Base-by-base conservation (phyloP, 768 basidiomycete species). In the Russula sp. region DNA sequence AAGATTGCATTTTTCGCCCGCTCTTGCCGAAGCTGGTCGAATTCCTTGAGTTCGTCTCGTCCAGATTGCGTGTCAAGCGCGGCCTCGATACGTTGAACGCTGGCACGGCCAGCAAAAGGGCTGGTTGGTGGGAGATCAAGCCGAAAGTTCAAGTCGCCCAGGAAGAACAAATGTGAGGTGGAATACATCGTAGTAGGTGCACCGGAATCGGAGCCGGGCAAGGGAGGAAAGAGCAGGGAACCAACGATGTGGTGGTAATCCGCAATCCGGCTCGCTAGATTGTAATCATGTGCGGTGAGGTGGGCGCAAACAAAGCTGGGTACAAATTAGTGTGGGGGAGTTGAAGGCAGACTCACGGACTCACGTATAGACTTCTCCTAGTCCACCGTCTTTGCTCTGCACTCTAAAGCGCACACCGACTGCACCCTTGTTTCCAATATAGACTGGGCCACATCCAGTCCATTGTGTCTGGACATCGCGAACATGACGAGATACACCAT, bases 401-500 rank as follows among this genome's bases (percentile, higher is more conserved):
- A 94, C 79, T 55, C 88, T 84, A 74, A 98, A 88, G 46, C 95
- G 82, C 48, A 94, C 80, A 16, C 90, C 94, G 3, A 97, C 94
- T 0, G 92, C 95, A 30, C 93, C 94, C 75, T 98, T 98, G 77
- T 99, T 97, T 7, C 91, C 92, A 90, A 97, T 90, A 69, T 83
- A 86, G 18, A 74, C 81, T 38, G 84, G 86, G 6, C 88, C 88
- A 72, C 73, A 84, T 8, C 90, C 88, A 0, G 87, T 90, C 86
- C 90, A 88, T 61, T 83, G 78, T 53, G 89, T 88, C 70, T 92
- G 80, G 40, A 90, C 83, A 69, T 90, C 83, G 64, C 78, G 76
- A 24, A 89, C 78, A 60, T 76, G 78, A 63, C 86, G 80, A 52
- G 82, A 85, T 57, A 90, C 67, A 22, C 83, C 78, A 34, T 84